Evolutionary conservation across 306 rosid genomes (phyloP).

Genomic region (Trichosanthes truncata): DNA sequence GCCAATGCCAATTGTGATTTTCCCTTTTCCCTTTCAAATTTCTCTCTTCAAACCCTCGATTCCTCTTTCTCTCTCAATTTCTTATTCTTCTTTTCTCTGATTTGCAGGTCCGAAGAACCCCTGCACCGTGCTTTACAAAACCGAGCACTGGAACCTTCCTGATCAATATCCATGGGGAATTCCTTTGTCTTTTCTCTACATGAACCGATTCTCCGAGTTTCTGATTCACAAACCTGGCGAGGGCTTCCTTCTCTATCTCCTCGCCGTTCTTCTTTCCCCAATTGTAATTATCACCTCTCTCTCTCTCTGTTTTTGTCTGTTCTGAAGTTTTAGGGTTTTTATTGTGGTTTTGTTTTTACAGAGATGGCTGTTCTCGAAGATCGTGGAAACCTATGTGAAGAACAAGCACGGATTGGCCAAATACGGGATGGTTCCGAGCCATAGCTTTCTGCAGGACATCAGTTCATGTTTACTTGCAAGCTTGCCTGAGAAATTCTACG

Average conservation of each 20-base stretch:
- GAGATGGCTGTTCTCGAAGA: conserved; percentile 46
- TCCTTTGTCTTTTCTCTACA: conserved; percentile 37
- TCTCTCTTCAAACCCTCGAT: too few species aligned
- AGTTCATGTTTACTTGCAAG: conserved; percentile 29
- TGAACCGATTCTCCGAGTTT: conserved; percentile 55
- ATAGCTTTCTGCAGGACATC: conserved; percentile 36
- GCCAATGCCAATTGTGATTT: conserved; percentile 34
- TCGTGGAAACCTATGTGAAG: conserved; percentile 45
- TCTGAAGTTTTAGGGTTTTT: not conserved
- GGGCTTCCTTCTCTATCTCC: conserved; percentile 31
- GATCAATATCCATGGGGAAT: conserved; percentile 68
- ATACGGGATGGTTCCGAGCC: conserved; percentile 62
- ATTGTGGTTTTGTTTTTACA: not conserved
- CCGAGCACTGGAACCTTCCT: conserved; percentile 47
- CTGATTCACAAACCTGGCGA: conserved; percentile 63
- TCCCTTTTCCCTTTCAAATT: not conserved
- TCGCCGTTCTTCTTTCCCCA: conserved; percentile 51
- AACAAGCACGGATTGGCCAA: conserved; percentile 34
- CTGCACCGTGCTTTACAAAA: conserved; percentile 49
- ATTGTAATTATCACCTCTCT: conserved; percentile 19
- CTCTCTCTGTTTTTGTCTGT: not conserved
- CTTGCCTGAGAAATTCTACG: conserved; percentile 43
- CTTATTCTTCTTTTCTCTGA: not conserved
- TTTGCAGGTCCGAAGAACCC: conserved; percentile 40
- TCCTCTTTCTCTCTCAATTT: not conserved